Percentiles rank a stretch among this genome's conserved stretches.
Evolutionary conservation across 805 yeast genomes (phyloP).

Genomic region (Ogataea parapolymorpha): DNA sequence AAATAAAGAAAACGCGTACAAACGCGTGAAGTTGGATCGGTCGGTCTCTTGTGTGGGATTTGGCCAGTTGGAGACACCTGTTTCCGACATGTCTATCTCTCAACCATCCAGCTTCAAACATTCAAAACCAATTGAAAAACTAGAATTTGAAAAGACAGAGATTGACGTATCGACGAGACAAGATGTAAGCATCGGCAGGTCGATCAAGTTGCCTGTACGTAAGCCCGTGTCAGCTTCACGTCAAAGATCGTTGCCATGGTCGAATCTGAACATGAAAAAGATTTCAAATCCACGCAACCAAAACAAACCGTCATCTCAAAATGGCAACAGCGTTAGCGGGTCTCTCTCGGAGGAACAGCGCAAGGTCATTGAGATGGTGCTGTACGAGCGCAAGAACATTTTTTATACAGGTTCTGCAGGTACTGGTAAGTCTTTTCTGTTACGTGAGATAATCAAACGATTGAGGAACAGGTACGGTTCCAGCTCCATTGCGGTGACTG

Average conservation of each 20-base stretch:
- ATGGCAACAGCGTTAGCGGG: not conserved
- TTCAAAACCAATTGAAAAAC: conserved; percentile 19
- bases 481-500: conserved; percentile 76
- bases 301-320: conserved; percentile 1
- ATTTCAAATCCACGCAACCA: conserved; percentile 21
- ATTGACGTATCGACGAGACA: conserved; percentile 2
- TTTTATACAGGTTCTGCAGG: conserved; percentile 87
- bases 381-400: conserved; percentile 49
- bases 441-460: conserved; percentile 58
- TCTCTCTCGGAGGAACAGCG: conserved; percentile 38
- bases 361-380: conserved; percentile 47
- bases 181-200: not conserved
- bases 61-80: not conserved
- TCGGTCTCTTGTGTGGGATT: conserved; percentile 1
- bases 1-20: conserved; percentile 2
- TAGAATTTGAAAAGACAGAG: conserved; percentile 9
- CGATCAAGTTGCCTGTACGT: conserved; percentile 1
- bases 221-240: conserved; percentile 11
- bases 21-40: conserved; percentile 1
- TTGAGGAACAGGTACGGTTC: conserved; percentile 43
- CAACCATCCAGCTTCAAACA: conserved; percentile 20
- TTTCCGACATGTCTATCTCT: not conserved
- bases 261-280: conserved; percentile 7
- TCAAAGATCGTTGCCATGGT: conserved; percentile 22
- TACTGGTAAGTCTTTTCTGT: conserved; percentile 76